Conservation (phyloP, 768 basidiomycete genomes). For the Pisolithus sp. region DNA sequence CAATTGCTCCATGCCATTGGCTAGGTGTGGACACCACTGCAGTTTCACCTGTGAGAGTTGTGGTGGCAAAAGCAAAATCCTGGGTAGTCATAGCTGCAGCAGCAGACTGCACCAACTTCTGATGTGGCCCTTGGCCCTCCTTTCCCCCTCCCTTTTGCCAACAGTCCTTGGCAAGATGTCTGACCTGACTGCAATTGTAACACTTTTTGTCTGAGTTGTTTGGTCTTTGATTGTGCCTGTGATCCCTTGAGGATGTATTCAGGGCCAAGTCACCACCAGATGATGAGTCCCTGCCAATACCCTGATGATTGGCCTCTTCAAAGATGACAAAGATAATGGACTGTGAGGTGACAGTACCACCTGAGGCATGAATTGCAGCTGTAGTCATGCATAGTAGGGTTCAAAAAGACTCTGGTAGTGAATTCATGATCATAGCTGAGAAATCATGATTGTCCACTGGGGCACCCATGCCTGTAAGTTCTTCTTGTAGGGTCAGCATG, state of each 20-base stretch:
- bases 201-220: background rate
- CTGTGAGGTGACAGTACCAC: background rate
- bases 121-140: slow-evolving; percentile 30
- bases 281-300: background rate
- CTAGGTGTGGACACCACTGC: too few species aligned
- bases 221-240: background rate
- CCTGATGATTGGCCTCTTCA: slow-evolving; percentile 2
- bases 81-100: background rate
- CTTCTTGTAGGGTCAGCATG: background rate
- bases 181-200: slow-evolving; percentile 19
- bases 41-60: too few species aligned
- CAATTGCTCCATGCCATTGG: background rate
- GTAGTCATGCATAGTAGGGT: background rate
- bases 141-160: slow-evolving; percentile 31
- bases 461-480: slow-evolving; percentile 4
- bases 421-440: slow-evolving; percentile 5
- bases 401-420: background rate
- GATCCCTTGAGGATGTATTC: background rate
- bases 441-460: background rate
- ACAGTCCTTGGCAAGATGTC: slow-evolving; percentile 25
- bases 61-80: too few species aligned
- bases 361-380: background rate
- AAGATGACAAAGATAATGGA: background rate
- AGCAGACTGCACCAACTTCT: slow-evolving; percentile 11
- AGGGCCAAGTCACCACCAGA: background rate